Percentiles rank a stretch among this genome's conserved stretches.
Evolutionary conservation across 495 filamentous ascomycete species (phyloP).

Genomic region (Clohesyomyces aquaticus): DNA sequence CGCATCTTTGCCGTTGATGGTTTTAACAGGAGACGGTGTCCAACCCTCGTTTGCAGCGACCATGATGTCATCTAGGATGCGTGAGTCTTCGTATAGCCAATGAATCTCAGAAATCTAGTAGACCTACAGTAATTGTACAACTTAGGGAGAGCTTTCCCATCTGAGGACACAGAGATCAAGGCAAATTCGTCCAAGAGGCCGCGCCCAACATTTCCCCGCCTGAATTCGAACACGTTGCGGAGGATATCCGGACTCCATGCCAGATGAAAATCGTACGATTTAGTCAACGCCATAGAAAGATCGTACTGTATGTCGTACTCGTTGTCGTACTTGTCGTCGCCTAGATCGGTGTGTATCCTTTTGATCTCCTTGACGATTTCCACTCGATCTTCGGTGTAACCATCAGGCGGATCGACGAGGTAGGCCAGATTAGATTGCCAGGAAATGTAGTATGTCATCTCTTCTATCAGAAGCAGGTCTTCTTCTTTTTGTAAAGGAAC

Average conservation of each 20-base stretch:
- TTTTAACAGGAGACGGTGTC: constrained; percentile 20
- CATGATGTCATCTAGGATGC: constrained; percentile 28
- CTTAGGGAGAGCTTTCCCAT: constrained; percentile 35
- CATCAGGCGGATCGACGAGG: constrained; percentile 50
- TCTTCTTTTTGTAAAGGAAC: constrained; percentile 51
- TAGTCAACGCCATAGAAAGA: constrained; percentile 48
- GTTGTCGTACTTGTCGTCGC: constrained; percentile 49
- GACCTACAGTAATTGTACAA: constrained; percentile 33
- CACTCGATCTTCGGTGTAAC: constrained; percentile 53
- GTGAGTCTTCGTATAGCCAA: not conserved
- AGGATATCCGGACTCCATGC: constrained; percentile 43
- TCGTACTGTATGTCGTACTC: constrained; percentile 52
- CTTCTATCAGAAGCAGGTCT: constrained; percentile 49
- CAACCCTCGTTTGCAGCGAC: constrained; percentile 24
- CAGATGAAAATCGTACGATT: constrained; percentile 55
- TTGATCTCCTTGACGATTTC: constrained; percentile 52
- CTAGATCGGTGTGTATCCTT: constrained; percentile 45
- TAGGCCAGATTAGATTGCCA: constrained; percentile 53
- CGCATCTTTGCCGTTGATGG: constrained; percentile 50
- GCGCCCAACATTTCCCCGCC: constrained; percentile 21
- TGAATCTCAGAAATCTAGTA: not conserved
- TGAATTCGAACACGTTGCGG: constrained; percentile 26
- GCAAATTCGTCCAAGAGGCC: constrained; percentile 30
- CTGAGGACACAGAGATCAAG: constrained; percentile 34
- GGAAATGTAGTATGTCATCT: constrained; percentile 50